phyloP scores from a whole-genome alignment of 768 basidiomycete genomes.

The Tulasnella sp. region DNA sequence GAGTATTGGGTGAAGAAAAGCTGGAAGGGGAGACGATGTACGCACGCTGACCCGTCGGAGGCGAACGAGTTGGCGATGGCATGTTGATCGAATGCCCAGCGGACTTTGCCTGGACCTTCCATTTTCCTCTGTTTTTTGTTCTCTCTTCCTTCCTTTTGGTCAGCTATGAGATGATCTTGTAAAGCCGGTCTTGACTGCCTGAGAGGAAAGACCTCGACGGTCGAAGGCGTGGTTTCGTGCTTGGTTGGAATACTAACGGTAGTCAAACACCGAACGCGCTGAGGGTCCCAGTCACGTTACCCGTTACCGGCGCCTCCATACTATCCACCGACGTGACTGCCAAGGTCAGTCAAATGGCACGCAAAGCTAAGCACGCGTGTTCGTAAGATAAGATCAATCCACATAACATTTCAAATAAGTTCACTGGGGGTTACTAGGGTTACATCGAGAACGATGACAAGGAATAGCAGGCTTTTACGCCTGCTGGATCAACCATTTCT shows the following conservation, averaged over 20 bases:
- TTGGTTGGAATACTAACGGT: not conserved
- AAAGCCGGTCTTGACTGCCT: not conserved
- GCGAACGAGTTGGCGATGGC: not conserved
- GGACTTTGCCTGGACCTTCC: not conserved
- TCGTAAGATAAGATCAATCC: not conserved
- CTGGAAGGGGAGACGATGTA: not conserved
- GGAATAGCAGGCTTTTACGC: not conserved
- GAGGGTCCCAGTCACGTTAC: not conserved
- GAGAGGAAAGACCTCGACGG: not conserved
- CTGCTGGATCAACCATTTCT: not conserved
- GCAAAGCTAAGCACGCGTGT: not conserved
- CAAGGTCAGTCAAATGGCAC: not conserved
- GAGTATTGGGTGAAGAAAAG: too few species aligned
- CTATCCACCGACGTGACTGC: not conserved
- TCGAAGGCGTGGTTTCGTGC: not conserved
- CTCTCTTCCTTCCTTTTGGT: too few species aligned
- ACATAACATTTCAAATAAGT: not conserved
- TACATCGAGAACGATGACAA: not conserved
- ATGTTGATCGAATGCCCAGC: conserved; percentile 2
- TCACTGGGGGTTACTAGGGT: not conserved
- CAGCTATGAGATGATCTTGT: too few species aligned
- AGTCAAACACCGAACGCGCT: conserved; percentile 6
- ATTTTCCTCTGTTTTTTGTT: not conserved
- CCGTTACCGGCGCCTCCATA: not conserved
- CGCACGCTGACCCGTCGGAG: not conserved